Evolutionary conservation across 352 stramenopile species (phyloP).

Genomic region (Phytophthora multivora): DNA sequence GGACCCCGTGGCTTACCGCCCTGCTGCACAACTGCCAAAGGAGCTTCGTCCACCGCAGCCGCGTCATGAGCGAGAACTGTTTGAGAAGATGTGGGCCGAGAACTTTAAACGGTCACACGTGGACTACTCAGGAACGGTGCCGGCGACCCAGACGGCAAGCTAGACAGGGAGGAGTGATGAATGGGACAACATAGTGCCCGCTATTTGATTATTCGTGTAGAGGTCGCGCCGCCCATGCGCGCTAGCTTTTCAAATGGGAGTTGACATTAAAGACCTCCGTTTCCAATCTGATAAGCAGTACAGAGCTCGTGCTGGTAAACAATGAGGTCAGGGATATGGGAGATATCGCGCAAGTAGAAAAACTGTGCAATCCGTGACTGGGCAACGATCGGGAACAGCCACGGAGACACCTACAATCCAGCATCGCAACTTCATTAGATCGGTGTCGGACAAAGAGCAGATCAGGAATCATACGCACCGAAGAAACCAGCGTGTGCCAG

Average conservation of each 20-base stretch:
- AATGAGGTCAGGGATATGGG: constrained; percentile 78
- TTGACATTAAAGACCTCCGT: constrained; percentile 24
- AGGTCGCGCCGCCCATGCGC: constrained; percentile 21
- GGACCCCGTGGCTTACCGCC: constrained; percentile 66
- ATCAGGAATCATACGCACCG: constrained; percentile 10
- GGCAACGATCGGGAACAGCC: constrained; percentile 60
- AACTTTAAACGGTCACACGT: constrained; percentile 95
- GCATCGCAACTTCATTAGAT: background rate
- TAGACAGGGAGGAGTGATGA: constrained; percentile 22
- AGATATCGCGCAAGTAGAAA: constrained; percentile 78
- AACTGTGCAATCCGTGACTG: constrained; percentile 47
- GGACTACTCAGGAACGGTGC: constrained; percentile 52
- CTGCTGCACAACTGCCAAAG: constrained; percentile 81
- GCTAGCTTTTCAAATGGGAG: constrained; percentile 26
- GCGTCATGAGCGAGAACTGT: constrained; percentile 93
- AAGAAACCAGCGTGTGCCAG: constrained; percentile 25
- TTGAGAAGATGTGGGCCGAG: constrained; percentile 97
- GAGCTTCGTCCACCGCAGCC: constrained; percentile 93
- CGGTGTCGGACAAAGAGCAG: background rate
- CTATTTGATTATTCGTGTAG: constrained; percentile 44
- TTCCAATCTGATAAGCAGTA: constrained; percentile 1
- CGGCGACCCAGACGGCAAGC: constrained; percentile 20
- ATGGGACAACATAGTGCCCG: constrained; percentile 9
- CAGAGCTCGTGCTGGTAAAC: constrained; percentile 76
- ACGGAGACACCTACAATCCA: constrained; percentile 40